These are phyloP conservation scores for Phaffia tasmanica DNA, from an alignment of 768 basidiomycete species.

Conservation along the genomic window DNA sequence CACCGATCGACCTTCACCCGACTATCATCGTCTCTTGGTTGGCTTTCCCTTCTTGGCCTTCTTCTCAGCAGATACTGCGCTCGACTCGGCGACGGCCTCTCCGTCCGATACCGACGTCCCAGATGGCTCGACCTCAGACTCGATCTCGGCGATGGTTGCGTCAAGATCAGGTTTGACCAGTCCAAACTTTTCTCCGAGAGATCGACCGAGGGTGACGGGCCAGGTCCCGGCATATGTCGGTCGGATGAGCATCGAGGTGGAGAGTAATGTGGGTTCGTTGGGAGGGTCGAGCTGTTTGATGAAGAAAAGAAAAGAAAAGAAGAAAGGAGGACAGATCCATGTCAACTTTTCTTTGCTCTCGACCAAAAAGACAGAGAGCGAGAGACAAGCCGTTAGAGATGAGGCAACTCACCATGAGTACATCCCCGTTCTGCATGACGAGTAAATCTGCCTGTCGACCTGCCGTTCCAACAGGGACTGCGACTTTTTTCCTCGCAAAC, in stretches of 20 bases:
- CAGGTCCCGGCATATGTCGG: slow-evolving; percentile 16
- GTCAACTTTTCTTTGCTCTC: background rate
- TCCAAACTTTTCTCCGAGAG: background rate
- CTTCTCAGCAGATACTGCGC: too few relatives aligned
- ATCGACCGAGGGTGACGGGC: slow-evolving; percentile 1
- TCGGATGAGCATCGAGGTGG: background rate
- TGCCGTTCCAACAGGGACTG: slow-evolving; percentile 34
- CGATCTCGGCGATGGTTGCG: background rate
- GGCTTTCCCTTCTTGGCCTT: too few relatives aligned
- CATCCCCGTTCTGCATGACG: slow-evolving; percentile 34
- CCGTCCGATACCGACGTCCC: too few relatives aligned
- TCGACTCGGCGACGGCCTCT: too few relatives aligned
- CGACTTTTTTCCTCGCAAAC: slow-evolving; percentile 33
- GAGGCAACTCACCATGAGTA: slow-evolving; percentile 37
- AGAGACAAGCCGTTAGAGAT: background rate
- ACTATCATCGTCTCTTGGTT: too few relatives aligned
- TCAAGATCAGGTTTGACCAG: background rate
- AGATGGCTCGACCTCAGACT: background rate
- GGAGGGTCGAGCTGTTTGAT: slow-evolving; percentile 24
- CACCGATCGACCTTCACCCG: too few relatives aligned
- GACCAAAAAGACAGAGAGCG: background rate
- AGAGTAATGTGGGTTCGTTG: slow-evolving; percentile 9
- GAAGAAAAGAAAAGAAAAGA: background rate
- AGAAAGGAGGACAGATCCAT: background rate
- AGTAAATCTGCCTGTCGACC: slow-evolving; percentile 32